Evolutionary conservation across 2,329 filamentous ascomycete genomes (phyloP).

Genomic region (Scytalidium lignicola): DNA sequence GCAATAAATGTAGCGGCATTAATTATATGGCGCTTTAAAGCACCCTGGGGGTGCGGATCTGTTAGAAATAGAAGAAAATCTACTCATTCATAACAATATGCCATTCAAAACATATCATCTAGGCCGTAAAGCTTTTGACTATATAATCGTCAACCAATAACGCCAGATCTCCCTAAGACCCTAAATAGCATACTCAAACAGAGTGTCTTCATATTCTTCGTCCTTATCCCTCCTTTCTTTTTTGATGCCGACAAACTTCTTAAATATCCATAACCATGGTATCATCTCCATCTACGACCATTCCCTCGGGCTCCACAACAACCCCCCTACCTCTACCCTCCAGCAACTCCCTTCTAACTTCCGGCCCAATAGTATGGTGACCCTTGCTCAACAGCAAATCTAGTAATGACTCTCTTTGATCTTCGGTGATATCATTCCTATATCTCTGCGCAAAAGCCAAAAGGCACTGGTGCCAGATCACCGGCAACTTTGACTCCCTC

Average conservation of each 20-base stretch:
- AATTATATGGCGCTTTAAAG: background rate
- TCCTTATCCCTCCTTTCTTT: background rate
- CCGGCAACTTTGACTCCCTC: slow-evolving; percentile 68
- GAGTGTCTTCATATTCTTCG: background rate
- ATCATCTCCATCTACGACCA: slow-evolving; percentile 70
- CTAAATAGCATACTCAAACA: background rate
- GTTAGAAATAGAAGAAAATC: background rate
- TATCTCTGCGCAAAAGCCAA: slow-evolving; percentile 92
- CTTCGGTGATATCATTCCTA: slow-evolving; percentile 92
- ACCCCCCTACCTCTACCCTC: slow-evolving; percentile 84
- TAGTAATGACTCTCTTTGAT: slow-evolving; percentile 84
- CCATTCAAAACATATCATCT: background rate
- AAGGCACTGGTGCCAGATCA: slow-evolving; percentile 94
- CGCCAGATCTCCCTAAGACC: background rate
- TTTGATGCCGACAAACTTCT: background rate
- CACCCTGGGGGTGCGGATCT: background rate
- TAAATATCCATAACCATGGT: slow-evolving; percentile 69
- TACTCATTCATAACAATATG: background rate
- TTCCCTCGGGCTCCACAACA: slow-evolving; percentile 52
- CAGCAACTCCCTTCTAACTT: slow-evolving; percentile 82
- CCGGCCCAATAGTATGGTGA: slow-evolving; percentile 83
- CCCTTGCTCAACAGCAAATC: slow-evolving; percentile 82
- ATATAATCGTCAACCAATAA: background rate
- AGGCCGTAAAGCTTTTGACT: background rate
- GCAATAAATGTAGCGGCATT: no score